Percentiles rank a stretch among this genome's conserved stretches.
phyloP scores from a whole-genome alignment of 1,139 yeast genomes.

The Suhomyces ambrosiae region DNA sequence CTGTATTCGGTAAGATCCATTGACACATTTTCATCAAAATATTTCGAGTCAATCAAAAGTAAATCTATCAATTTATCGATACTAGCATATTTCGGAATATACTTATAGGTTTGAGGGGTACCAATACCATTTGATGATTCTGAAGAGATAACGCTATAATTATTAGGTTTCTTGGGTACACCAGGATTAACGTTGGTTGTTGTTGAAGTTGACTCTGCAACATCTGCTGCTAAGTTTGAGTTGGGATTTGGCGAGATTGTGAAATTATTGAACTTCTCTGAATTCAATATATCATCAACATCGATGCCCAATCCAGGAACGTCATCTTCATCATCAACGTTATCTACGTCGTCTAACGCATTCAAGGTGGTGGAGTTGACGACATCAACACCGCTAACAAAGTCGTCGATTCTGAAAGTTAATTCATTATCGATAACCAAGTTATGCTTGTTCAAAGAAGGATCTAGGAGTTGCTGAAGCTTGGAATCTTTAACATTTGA shows the following conservation, averaged over 20 bases:
- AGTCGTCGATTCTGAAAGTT: slow-evolving; percentile 44
- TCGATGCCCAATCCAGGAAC: slow-evolving; percentile 48
- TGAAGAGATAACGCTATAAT: slow-evolving; percentile 19
- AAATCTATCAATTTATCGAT: slow-evolving; percentile 47
- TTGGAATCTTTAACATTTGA: slow-evolving; percentile 17
- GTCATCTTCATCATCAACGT: slow-evolving; percentile 40
- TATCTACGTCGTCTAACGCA: slow-evolving; percentile 30
- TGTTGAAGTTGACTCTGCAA: slow-evolving; percentile 1
- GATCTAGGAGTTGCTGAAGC: slow-evolving; percentile 21
- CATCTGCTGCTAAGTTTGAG: slow-evolving; percentile 6
- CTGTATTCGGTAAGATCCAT: slow-evolving; percentile 48
- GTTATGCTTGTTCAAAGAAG: slow-evolving; percentile 28
- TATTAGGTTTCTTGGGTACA: slow-evolving; percentile 15
- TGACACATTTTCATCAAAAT: slow-evolving; percentile 40
- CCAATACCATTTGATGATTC: slow-evolving; percentile 14
- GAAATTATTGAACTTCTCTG: slow-evolving; percentile 44
- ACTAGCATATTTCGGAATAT: slow-evolving; percentile 45
- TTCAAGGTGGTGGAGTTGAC: slow-evolving; percentile 23
- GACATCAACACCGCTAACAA: slow-evolving; percentile 34
- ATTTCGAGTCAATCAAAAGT: slow-evolving; percentile 41
- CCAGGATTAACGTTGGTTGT: slow-evolving; percentile 3
- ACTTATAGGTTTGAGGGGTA: slow-evolving; percentile 21
- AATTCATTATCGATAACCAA: slow-evolving; percentile 37
- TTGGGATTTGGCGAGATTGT: slow-evolving; percentile 25
- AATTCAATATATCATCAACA: slow-evolving; percentile 47